Conservation (phyloP, 2,329 filamentous ascomycete genomes). For the Ceratocystis ficicola region DNA sequence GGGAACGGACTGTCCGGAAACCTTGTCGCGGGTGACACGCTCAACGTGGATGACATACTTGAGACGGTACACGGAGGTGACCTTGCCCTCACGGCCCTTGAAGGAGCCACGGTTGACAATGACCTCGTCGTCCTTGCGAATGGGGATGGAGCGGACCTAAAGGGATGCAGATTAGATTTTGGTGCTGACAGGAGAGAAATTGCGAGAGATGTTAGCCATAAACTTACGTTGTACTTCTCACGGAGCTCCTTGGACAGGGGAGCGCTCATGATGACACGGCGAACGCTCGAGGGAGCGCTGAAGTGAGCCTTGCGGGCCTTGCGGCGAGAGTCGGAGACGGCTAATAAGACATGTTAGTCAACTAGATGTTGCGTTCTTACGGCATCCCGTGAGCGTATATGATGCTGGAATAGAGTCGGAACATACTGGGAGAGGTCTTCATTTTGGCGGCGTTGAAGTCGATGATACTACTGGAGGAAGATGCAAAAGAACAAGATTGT, state of each 20-base stretch:
- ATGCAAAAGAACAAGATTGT: slow-evolving; percentile 11
- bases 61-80: slow-evolving; percentile 93
- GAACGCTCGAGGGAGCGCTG: slow-evolving; percentile 82
- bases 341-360: slow-evolving; percentile 30
- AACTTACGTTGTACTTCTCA: slow-evolving; percentile 93
- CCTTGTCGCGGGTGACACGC: slow-evolving; percentile 94
- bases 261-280: slow-evolving; percentile 94
- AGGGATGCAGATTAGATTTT: slow-evolving; percentile 11
- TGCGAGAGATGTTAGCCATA: background rate
- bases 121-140: slow-evolving; percentile 97
- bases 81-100: slow-evolving; percentile 98
- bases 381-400: background rate
- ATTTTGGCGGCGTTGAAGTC: slow-evolving; percentile 20
- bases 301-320: slow-evolving; percentile 99
- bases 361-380: no score
- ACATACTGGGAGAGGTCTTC: slow-evolving; percentile 22
- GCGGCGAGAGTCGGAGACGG: slow-evolving; percentile 69
- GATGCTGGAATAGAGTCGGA: background rate
- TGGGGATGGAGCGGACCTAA: slow-evolving; percentile 85
- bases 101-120: slow-evolving; percentile 80
- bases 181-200: background rate
- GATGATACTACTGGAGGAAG: slow-evolving; percentile 18
- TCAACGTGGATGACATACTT: slow-evolving; percentile 97
- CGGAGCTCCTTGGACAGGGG: slow-evolving; percentile 92
- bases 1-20: slow-evolving; percentile 88